Conservation (phyloP, 371 early-diverging fungal genomes). For the Circinella umbellata region DNA sequence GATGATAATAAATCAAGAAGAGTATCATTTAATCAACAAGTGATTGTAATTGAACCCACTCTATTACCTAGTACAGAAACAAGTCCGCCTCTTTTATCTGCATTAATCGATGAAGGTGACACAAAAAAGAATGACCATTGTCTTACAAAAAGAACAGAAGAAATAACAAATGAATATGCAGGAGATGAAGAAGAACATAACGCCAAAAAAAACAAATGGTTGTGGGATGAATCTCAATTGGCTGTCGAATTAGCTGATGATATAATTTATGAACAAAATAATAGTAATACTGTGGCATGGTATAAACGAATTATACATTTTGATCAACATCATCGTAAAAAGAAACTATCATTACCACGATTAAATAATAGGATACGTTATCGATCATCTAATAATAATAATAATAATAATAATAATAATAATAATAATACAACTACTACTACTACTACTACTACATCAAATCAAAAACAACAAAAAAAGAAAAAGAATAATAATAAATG, state of each 20-base stretch:
- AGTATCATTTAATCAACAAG: conserved; percentile 8
- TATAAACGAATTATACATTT: conserved; percentile 3
- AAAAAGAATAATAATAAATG: neutral
- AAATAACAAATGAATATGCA: neutral
- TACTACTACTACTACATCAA: neutral
- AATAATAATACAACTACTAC: too few species aligned
- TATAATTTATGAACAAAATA: neutral
- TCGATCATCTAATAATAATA: neutral
- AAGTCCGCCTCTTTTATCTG: conserved; percentile 6
- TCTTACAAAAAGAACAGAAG: neutral
- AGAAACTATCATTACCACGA: neutral
- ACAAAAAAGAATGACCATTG: neutral
- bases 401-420: too few species aligned
- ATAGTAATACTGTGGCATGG: neutral
- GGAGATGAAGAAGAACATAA: neutral
- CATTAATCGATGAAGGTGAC: conserved; percentile 1
- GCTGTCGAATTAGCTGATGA: conserved; percentile 19
- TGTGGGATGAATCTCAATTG: conserved; percentile 22
- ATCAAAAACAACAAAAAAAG: neutral
- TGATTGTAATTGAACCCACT: neutral
- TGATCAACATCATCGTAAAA: neutral
- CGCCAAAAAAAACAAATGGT: conserved; percentile 4
- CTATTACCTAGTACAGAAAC: neutral
- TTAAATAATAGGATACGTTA: neutral
- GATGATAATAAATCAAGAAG: neutral